Evolutionary conservation across 495 filamentous ascomycete genomes (phyloP).

Genomic region (Ramalina intermedia): DNA sequence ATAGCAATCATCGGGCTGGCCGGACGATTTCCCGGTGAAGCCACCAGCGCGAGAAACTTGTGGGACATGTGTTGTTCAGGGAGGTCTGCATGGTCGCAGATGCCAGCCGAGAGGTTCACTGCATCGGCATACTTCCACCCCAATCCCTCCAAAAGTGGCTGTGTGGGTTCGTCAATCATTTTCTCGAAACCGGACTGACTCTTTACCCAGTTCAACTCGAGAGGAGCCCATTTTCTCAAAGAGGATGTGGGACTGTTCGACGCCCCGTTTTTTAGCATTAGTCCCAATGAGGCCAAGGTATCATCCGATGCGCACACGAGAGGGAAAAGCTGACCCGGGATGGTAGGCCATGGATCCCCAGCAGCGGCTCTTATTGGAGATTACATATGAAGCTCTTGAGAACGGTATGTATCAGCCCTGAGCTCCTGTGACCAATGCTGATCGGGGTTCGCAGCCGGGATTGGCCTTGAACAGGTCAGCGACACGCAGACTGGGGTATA

Average conservation of each 20-base stretch:
- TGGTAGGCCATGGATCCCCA: conserved; percentile 38
- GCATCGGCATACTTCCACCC: conserved; percentile 36
- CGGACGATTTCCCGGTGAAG: conserved; percentile 42
- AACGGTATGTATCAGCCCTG: conserved; percentile 13
- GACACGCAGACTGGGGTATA: not conserved
- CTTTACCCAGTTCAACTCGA: conserved; percentile 8
- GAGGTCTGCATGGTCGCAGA: conserved; percentile 27
- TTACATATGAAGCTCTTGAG: conserved; percentile 41
- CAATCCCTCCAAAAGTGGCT: conserved; percentile 14
- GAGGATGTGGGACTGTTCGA: conserved; percentile 31
- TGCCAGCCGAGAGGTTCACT: conserved; percentile 37
- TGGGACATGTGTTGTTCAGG: conserved; percentile 40
- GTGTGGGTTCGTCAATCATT: not conserved
- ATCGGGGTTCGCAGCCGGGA: not conserved
- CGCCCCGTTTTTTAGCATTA: conserved; percentile 39
- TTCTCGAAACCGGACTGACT: not conserved
- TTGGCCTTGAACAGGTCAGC: not conserved
- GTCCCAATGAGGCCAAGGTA: conserved; percentile 32
- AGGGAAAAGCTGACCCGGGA: not conserved
- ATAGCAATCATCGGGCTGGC: conserved; percentile 47
- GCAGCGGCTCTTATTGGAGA: conserved; percentile 41
- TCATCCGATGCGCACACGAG: not conserved
- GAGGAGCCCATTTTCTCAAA: conserved; percentile 28
- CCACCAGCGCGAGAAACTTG: conserved; percentile 33
- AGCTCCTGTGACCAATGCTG: not conserved